Conservation (phyloP, 345 rosid genomes). For the Lepidium aucheri region DNA sequence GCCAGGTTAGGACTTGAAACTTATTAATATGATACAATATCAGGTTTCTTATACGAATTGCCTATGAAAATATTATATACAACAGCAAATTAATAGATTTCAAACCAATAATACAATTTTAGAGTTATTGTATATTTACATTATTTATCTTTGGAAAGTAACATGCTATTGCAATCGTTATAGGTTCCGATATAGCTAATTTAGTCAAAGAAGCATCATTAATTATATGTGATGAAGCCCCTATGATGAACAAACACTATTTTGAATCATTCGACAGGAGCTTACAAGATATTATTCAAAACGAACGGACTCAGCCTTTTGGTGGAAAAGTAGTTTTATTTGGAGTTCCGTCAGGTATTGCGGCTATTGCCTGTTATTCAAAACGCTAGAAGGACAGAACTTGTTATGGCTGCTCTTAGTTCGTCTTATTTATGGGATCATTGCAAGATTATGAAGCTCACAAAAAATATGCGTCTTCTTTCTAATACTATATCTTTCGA, state of each 20-base stretch:
- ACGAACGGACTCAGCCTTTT: not conserved
- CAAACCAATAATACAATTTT: too few relatives aligned
- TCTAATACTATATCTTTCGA: not conserved
- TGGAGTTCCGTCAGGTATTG: not conserved
- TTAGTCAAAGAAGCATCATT: not conserved
- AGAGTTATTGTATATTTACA: too few relatives aligned
- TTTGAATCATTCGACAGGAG: not conserved
- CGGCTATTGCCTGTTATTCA: not conserved
- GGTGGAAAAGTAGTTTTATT: not conserved
- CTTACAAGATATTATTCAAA: not conserved
- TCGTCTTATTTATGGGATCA: not conserved
- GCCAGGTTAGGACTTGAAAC: not conserved
- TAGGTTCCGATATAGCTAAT: not conserved
- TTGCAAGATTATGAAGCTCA: not conserved
- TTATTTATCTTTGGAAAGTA: too few relatives aligned
- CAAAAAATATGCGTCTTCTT: not conserved
- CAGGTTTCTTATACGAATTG: too few relatives aligned
- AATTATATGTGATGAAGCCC: not conserved
- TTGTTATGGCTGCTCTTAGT: not conserved
- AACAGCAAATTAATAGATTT: too few relatives aligned
- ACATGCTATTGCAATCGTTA: too few relatives aligned
- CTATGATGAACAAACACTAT: not conserved
- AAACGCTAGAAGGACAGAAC: not conserved
- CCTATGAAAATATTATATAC: too few relatives aligned
- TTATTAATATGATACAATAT: too few relatives aligned